Evolutionary conservation across 768 basidiomycete species (phyloP).

Genomic region (Dacryopinax primogenitus): DNA sequence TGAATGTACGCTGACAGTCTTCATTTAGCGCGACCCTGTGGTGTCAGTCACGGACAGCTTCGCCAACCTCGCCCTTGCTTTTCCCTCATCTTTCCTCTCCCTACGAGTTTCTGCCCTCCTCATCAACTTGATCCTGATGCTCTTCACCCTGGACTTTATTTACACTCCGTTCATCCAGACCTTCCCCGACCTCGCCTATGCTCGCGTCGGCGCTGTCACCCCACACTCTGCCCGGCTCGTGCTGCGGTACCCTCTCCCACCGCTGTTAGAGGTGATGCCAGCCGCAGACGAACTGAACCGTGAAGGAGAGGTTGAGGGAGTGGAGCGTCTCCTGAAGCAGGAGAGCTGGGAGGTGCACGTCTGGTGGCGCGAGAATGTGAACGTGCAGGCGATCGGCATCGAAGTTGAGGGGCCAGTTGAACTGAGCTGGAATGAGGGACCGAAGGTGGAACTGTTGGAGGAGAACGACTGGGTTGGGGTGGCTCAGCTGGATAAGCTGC

Average conservation of each 20-base stretch:
- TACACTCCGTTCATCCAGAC: slow-evolving; percentile 43
- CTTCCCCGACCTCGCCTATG: slow-evolving; percentile 45
- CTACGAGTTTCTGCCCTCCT: slow-evolving; percentile 20
- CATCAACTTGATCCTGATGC: slow-evolving; percentile 33
- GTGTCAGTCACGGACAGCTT: not conserved
- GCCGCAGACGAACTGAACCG: slow-evolving; percentile 14
- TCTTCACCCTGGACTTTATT: slow-evolving; percentile 38
- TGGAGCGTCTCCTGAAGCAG: slow-evolving; percentile 14
- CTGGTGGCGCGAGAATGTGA: slow-evolving; percentile 34
- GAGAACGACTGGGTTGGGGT: slow-evolving; percentile 49
- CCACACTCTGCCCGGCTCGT: slow-evolving; percentile 49
- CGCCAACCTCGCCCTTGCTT: not conserved
- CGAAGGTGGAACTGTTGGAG: slow-evolving; percentile 33
- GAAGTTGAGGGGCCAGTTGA: slow-evolving; percentile 21
- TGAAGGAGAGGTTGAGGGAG: slow-evolving; percentile 16
- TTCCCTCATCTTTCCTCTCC: slow-evolving; percentile 11
- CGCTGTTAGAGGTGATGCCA: slow-evolving; percentile 10
- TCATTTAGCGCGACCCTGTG: not conserved
- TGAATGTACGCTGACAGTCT: not conserved
- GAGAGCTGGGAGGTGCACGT: slow-evolving; percentile 22
- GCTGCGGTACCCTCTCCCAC: slow-evolving; percentile 41
- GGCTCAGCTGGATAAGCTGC: slow-evolving; percentile 43
- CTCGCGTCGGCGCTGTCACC: slow-evolving; percentile 57
- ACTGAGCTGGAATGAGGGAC: slow-evolving; percentile 43
- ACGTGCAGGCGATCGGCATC: slow-evolving; percentile 19